phyloP scores from a whole-genome alignment of 75 land plant genomes.

The Selaginella tamariscina region DNA sequence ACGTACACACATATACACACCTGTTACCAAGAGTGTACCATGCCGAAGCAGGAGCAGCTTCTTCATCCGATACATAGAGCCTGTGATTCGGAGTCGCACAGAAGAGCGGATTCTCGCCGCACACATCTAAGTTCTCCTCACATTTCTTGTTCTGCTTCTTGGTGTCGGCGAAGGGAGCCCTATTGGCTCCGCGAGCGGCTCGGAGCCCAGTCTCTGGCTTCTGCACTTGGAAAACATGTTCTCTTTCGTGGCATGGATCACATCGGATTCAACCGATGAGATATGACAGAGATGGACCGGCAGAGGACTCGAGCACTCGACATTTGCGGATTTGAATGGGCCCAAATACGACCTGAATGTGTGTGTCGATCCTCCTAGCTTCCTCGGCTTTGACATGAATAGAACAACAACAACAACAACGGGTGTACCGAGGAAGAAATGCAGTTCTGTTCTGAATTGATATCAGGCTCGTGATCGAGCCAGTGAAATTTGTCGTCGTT shows the following conservation, averaged over 20 bases:
- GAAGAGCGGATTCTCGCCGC: not conserved
- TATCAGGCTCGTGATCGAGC: too few relatives aligned
- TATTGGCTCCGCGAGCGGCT: not conserved
- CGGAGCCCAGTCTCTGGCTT: not conserved
- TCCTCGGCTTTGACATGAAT: too few relatives aligned
- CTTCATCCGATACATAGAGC: slow-evolving; percentile 42
- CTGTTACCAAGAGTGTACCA: slow-evolving; percentile 73
- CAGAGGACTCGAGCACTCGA: too few relatives aligned
- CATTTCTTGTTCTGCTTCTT: not conserved
- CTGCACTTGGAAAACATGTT: not conserved
- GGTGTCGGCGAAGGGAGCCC: not conserved
- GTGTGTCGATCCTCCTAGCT: too few relatives aligned
- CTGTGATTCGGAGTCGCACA: slow-evolving; percentile 5
- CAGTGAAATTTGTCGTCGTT: too few relatives aligned
- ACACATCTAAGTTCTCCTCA: not conserved
- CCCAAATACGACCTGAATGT: too few relatives aligned
- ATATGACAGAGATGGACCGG: not conserved
- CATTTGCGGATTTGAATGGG: too few relatives aligned
- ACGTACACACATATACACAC: slow-evolving; percentile 16
- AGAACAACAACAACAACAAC: too few relatives aligned
- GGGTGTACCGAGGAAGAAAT: too few relatives aligned
- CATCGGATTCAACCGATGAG: not conserved
- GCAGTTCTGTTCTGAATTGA: too few relatives aligned
- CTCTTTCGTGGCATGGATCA: not conserved
- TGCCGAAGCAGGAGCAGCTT: slow-evolving; percentile 73